Evolutionary conservation across 805 yeast genomes (phyloP).

Genomic region (Blastobotrys attinorum): DNA sequence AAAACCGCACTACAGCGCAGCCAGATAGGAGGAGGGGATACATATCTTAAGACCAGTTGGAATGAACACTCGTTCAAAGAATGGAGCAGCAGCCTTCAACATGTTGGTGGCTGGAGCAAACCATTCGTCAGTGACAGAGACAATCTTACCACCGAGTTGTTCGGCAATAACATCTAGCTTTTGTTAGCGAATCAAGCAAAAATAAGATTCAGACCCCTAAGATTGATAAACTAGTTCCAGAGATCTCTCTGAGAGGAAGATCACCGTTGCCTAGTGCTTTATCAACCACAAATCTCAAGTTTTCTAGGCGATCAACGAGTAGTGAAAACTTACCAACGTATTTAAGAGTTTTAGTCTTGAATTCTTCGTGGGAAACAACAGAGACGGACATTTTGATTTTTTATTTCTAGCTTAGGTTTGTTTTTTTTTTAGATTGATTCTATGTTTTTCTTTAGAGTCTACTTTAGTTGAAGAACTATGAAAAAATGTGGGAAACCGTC

Average conservation of each 20-base stretch:
- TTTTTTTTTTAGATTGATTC: not conserved
- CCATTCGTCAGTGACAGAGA: slow-evolving; percentile 80
- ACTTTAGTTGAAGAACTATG: not conserved
- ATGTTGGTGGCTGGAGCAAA: slow-evolving; percentile 89
- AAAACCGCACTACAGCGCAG: too few species aligned
- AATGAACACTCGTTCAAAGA: slow-evolving; percentile 71
- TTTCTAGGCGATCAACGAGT: too few species aligned
- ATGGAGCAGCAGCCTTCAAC: slow-evolving; percentile 71
- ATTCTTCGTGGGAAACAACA: slow-evolving; percentile 10
- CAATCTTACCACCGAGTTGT: slow-evolving; percentile 70
- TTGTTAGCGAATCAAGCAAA: not conserved
- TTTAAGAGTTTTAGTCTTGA: slow-evolving; percentile 8
- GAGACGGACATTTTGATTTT: slow-evolving; percentile 1
- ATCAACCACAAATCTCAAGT: too few species aligned
- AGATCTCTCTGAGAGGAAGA: too few species aligned
- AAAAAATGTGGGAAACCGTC: not conserved
- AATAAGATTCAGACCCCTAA: too few species aligned
- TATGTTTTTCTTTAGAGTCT: not conserved
- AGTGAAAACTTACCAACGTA: slow-evolving; percentile 2
- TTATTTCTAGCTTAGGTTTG: not conserved
- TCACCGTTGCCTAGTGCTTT: too few species aligned
- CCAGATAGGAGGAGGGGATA: too few species aligned
- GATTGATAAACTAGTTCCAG: too few species aligned
- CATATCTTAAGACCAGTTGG: slow-evolving; percentile 47
- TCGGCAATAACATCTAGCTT: slow-evolving; percentile 66